These are phyloP conservation scores for Barnettozyma hawaiiensis DNA, from an alignment of 1,139 yeast genomes.

Conservation along the genomic window DNA sequence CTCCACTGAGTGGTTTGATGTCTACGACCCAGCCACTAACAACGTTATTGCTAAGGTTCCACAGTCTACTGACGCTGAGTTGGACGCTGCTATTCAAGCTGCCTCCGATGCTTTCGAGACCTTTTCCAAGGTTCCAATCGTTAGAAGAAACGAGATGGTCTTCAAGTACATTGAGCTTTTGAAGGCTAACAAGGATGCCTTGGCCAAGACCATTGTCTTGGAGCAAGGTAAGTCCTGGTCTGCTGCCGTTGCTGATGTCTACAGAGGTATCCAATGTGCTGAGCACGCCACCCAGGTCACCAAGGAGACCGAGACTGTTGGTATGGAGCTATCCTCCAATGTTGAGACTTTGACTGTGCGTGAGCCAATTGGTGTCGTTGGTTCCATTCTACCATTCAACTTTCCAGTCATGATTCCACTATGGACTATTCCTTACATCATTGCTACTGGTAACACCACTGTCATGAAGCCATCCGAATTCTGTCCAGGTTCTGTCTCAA, in stretches of 20 bases:
- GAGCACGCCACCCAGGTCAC: conserved; percentile 57
- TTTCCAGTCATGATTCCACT: conserved; percentile 86
- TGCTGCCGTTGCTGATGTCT: conserved; percentile 76
- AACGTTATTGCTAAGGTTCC: conserved; percentile 64
- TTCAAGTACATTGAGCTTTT: conserved; percentile 67
- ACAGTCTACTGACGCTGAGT: conserved; percentile 62
- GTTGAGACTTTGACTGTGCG: conserved; percentile 80
- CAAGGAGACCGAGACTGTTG: conserved; percentile 59
- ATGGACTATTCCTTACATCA: conserved; percentile 72
- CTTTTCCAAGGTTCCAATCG: conserved; percentile 56
- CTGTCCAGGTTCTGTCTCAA: conserved; percentile 75
- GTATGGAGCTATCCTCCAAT: conserved; percentile 64
- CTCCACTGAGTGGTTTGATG: conserved; percentile 59
- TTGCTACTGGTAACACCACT: conserved; percentile 75
- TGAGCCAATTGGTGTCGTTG: conserved; percentile 58
- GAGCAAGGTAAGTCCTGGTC: conserved; percentile 80
- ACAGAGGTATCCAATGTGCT: conserved; percentile 78
- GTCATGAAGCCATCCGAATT: conserved; percentile 76
- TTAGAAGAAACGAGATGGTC: conserved; percentile 71
- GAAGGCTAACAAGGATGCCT: conserved; percentile 62
- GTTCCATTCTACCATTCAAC: conserved; percentile 66
- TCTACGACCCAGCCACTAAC: conserved; percentile 76
- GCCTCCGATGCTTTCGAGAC: conserved; percentile 56
- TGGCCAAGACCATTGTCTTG: conserved; percentile 66
- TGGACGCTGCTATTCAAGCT: conserved; percentile 60